Conservation (phyloP, 257 asterid species). For the Henckelia pumila region DNA sequence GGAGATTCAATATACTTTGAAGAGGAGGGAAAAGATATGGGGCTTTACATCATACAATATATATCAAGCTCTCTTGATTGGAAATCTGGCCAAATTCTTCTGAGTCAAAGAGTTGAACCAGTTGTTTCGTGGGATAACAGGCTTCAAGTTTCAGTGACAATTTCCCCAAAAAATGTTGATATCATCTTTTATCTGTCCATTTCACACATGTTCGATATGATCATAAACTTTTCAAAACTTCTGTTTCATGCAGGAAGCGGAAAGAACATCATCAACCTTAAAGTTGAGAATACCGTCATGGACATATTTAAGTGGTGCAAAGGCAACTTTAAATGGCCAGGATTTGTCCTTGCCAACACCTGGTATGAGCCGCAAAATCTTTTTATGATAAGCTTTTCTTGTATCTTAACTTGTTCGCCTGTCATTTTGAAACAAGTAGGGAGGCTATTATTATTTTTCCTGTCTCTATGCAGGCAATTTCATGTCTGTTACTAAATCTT, state of each 20-base stretch:
- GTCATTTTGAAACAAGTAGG: background rate
- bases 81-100: conserved; percentile 54
- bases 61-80: conserved; percentile 70
- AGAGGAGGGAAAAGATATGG: conserved; percentile 51
- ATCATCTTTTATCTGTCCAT: conserved; percentile 10
- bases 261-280: conserved; percentile 45
- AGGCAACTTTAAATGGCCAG: conserved; percentile 52
- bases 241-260: conserved; percentile 38
- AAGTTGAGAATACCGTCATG: conserved; percentile 71
- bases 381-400: background rate
- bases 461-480: conserved; percentile 55
- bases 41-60: conserved; percentile 73
- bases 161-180: conserved; percentile 47
- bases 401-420: background rate
- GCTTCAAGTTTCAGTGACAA: conserved; percentile 45
- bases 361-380: conserved; percentile 38
- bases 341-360: conserved; percentile 49
- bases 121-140: conserved; percentile 64
- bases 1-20: conserved; percentile 95
- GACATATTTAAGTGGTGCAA: conserved; percentile 48
- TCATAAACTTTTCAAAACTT: conserved; percentile 2
- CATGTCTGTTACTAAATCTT: conserved; percentile 45
- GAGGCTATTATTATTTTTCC: conserved; percentile 14
- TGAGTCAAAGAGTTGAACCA: conserved; percentile 58
- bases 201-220: background rate